These are phyloP conservation scores for Ulmus americana DNA, from an alignment of 331 rosid species.

Conservation along the genomic window DNA sequence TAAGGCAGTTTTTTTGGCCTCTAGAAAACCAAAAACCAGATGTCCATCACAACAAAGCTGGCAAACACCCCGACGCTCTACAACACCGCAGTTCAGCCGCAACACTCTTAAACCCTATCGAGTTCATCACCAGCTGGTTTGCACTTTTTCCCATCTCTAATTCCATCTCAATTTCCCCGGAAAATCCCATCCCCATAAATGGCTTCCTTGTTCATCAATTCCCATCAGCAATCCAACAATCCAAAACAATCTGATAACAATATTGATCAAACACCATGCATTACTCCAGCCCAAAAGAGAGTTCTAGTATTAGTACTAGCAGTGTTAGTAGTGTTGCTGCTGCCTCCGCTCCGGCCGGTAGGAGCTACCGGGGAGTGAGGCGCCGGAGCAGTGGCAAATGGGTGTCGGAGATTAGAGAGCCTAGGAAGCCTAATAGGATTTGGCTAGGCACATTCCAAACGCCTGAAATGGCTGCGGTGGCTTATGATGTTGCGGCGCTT, in stretches of 20 bases:
- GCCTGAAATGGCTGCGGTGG: slow-evolving; percentile 92
- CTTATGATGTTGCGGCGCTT: slow-evolving; percentile 86
- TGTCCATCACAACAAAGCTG: slow-evolving; percentile 48
- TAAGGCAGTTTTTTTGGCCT: slow-evolving; percentile 11
- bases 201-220: slow-evolving; percentile 37
- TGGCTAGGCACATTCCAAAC: slow-evolving; percentile 87
- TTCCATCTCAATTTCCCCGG: not conserved
- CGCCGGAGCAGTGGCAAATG: slow-evolving; percentile 81
- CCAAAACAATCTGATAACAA: not conserved
- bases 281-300: slow-evolving; percentile 20
- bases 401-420: slow-evolving; percentile 92
- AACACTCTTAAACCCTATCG: slow-evolving; percentile 3
- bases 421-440: slow-evolving; percentile 73
- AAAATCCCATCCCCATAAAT: slow-evolving; percentile 42
- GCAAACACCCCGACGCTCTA: slow-evolving; percentile 50
- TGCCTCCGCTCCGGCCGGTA: slow-evolving; percentile 39
- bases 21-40: slow-evolving; percentile 50
- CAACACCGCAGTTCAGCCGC: slow-evolving; percentile 52
- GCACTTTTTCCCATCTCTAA: slow-evolving; percentile 41
- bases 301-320: slow-evolving; percentile 2
- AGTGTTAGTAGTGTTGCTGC: not conserved
- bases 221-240: slow-evolving; percentile 26
- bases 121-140: slow-evolving; percentile 56
- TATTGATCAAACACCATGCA: slow-evolving; percentile 30
- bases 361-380: slow-evolving; percentile 67